A percentile compares a stretch with the other conserved stretches of the same genome.
Conservation (phyloP, 2,329 filamentous ascomycete genomes). For the Diaporthe caulivora region DNA sequence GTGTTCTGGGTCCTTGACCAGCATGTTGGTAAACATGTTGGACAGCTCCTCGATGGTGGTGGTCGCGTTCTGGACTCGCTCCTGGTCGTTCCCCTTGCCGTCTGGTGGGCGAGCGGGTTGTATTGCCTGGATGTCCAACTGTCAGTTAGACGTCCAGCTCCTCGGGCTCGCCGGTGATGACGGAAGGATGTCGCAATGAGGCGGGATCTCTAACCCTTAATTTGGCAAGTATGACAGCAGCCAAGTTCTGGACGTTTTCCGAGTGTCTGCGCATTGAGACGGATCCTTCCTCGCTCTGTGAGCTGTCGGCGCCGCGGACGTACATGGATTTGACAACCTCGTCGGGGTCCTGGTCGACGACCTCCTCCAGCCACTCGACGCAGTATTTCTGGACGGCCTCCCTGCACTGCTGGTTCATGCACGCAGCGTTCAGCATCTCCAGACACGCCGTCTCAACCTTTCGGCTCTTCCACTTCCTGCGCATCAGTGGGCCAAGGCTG, state of each 20-base stretch:
- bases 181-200: slow-evolving; percentile 42
- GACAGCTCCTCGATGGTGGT: slow-evolving; percentile 76
- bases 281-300: slow-evolving; percentile 71
- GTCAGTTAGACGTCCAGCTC: slow-evolving; percentile 61
- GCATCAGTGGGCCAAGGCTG: slow-evolving; percentile 80
- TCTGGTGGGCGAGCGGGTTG: slow-evolving; percentile 57
- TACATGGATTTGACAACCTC: slow-evolving; percentile 62
- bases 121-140: slow-evolving; percentile 63
- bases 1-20: slow-evolving; percentile 69
- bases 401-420: slow-evolving; percentile 85
- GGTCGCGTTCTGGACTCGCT: slow-evolving; percentile 63
- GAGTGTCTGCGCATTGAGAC: slow-evolving; percentile 72
- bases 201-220: slow-evolving; percentile 63
- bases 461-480: slow-evolving; percentile 83
- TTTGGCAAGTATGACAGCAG: slow-evolving; percentile 83
- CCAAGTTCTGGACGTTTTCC: slow-evolving; percentile 71
- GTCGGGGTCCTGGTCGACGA: slow-evolving; percentile 79
- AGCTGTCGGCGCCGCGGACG: slow-evolving; percentile 61
- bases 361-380: slow-evolving; percentile 86
- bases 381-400: slow-evolving; percentile 89
- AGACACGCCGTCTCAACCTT: slow-evolving; percentile 89
- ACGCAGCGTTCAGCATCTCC: slow-evolving; percentile 92
- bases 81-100: slow-evolving; percentile 50
- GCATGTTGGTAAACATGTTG: slow-evolving; percentile 74
- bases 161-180: slow-evolving; percentile 37